Evolutionary conservation across 768 basidiomycete species (phyloP), one percentile per base, ranked within the genome.

Genomic region (Lactifluus subvellereus): DNA sequence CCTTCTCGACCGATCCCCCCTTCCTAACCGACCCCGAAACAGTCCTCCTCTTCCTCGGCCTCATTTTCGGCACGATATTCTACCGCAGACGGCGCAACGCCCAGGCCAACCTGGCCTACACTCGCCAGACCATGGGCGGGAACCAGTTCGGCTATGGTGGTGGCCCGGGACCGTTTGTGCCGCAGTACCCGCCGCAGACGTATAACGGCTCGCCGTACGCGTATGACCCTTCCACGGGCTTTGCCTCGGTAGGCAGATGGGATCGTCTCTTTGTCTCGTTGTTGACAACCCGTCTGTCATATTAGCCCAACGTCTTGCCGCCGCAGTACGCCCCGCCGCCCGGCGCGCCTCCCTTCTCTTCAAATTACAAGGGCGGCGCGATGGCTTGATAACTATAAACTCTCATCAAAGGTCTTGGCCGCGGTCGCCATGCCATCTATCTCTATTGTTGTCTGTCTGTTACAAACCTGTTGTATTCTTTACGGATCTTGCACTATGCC

Each of bases 101-200:
- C 30, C 58, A 2, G 3, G 48, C 53, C 8, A 55, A 64, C 54
- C 47, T 64, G 0, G 53, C 47, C 4, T 64, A 43, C 32, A 5
- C n/a, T 27, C 51, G 50, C 1, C 61, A 63, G 9, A 18, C 10
- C 4, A 37, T 10, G 1, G 27, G 2, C 1, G 43, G 20, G 4
- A 20, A 16, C 9, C 50, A 18, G 6, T 59, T 47, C 6, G 37
- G 14, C 8, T 22, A 6, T 5, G 57, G 35, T 2, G 48, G 47
- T 1, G 47, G 45, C 13, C 27, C 33, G 8, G 11, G n/a, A 0
- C 32, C 49, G 3, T 57, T 22, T 5, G 7, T 0, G 8, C 62
- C 62, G 5, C 62, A 64, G 45, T 64, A 60, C 27, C 62, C 62
- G 4, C 62, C 62, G 1, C 57, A 40, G 22, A 35, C 62, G 1